phyloP scores from a whole-genome alignment of 2,329 filamentous ascomycete genomes.

The Alternaria rosae region DNA sequence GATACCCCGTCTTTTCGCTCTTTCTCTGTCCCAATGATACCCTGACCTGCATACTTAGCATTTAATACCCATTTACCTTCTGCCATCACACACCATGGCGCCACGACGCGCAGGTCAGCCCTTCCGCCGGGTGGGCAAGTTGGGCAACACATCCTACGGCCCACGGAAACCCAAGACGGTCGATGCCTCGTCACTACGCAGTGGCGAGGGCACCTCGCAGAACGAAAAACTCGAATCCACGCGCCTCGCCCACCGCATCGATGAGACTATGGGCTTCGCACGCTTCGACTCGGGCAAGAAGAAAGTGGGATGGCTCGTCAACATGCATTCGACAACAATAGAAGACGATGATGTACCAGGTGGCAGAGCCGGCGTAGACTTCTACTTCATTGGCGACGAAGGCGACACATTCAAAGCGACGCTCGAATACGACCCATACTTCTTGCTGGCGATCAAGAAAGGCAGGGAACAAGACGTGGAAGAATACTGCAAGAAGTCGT shows the following conservation, averaged over 20 bases:
- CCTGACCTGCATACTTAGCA: constrained; percentile 32
- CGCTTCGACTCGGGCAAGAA: constrained; percentile 89
- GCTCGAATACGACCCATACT: constrained; percentile 95
- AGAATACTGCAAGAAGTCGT: constrained; percentile 86
- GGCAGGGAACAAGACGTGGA: constrained; percentile 92
- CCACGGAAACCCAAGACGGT: constrained; percentile 76
- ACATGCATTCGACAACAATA: constrained; percentile 88
- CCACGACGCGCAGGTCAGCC: constrained; percentile 53
- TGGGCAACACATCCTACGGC: constrained; percentile 54
- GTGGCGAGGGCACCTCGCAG: constrained; percentile 84
- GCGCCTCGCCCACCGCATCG: constrained; percentile 83
- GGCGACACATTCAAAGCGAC: constrained; percentile 94
- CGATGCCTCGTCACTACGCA: constrained; percentile 74
- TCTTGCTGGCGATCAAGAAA: constrained; percentile 87
- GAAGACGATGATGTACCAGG: constrained; percentile 84
- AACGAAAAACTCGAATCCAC: constrained; percentile 92
- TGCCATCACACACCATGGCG: constrained; percentile 49
- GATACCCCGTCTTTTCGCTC: constrained; percentile 25
- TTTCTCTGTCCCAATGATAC: constrained; percentile 42
- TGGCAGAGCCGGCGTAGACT: constrained; percentile 89
- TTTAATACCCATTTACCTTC: constrained; percentile 32
- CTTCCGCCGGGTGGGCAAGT: constrained; percentile 54
- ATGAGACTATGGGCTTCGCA: constrained; percentile 92
- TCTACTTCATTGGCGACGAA: constrained; percentile 84
- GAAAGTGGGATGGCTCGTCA: constrained; percentile 91